These are phyloP conservation scores for Blastobotrys ciferrii DNA, from an alignment of 1,139 yeast genomes.

Conservation along the genomic window DNA sequence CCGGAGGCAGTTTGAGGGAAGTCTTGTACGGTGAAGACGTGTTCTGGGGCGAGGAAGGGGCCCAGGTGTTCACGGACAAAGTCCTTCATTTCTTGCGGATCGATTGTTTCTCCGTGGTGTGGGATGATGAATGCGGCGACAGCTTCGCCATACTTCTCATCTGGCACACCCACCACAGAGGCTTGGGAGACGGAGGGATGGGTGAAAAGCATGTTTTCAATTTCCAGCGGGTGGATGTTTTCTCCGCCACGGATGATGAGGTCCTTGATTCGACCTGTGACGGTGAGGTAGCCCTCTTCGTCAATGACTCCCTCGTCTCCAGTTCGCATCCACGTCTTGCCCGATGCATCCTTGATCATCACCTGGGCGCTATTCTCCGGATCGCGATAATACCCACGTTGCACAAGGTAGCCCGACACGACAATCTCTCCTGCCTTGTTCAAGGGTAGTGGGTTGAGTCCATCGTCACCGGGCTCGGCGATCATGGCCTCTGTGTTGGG, in stretches of 20 bases:
- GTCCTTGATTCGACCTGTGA: conserved; percentile 39
- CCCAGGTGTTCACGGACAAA: conserved; percentile 32
- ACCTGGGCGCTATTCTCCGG: conserved; percentile 32
- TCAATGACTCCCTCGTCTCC: conserved; percentile 39
- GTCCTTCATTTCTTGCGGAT: conserved; percentile 25
- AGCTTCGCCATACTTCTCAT: conserved; percentile 35
- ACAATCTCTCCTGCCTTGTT: conserved; percentile 34
- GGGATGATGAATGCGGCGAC: conserved; percentile 35
- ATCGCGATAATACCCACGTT: conserved; percentile 31
- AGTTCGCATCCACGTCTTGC: conserved; percentile 36
- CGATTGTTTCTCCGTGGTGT: conserved; percentile 15
- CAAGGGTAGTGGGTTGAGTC: conserved; percentile 29
- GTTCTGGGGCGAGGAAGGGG: conserved; percentile 35
- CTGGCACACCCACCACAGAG: conserved; percentile 37
- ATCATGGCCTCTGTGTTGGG: conserved; percentile 35
- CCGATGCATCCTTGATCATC: conserved; percentile 29
- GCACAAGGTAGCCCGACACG: conserved; percentile 34
- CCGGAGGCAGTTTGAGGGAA: conserved; percentile 39
- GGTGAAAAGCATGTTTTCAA: conserved; percentile 34
- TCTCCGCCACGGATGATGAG: conserved; percentile 40
- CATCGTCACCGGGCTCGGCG: conserved; percentile 25
- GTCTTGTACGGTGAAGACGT: conserved; percentile 32
- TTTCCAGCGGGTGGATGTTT: conserved; percentile 37
- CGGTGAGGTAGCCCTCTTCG: conserved; percentile 31
- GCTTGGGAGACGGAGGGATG: conserved; percentile 35